Percentiles rank a stretch among this genome's conserved stretches.
Evolutionary conservation across 2,329 filamentous ascomycete species (phyloP).

Genomic region (Cladophialophora carrionii): DNA sequence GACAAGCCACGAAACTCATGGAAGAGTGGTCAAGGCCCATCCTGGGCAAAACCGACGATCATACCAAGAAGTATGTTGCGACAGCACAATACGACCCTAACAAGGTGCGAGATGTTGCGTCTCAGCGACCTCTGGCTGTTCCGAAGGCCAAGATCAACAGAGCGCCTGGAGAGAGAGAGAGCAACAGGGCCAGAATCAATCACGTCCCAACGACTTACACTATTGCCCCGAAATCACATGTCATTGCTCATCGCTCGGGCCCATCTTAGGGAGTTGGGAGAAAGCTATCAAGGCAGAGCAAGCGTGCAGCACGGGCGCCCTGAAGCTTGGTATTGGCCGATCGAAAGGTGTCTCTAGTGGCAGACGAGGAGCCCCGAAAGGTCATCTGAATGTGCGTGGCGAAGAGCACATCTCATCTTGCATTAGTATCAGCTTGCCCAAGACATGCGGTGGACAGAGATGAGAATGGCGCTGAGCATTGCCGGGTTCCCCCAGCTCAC

Average conservation of each 20-base stretch:
- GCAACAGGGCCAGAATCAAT: constrained; percentile 63
- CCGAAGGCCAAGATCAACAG: constrained; percentile 42
- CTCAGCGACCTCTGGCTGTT: constrained; percentile 50
- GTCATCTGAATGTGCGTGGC: neutral
- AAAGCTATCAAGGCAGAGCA: neutral
- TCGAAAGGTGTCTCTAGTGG: neutral
- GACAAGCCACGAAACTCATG: constrained; percentile 87
- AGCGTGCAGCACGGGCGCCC: constrained; percentile 1
- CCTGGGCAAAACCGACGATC: constrained; percentile 89
- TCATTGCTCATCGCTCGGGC: neutral
- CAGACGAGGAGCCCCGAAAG: neutral
- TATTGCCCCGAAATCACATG: constrained; percentile 55
- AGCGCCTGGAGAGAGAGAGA: constrained; percentile 37
- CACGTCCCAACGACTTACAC: constrained; percentile 64
- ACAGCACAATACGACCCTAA: constrained; percentile 64
- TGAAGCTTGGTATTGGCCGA: neutral
- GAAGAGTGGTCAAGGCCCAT: constrained; percentile 96
- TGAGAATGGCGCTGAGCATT: neutral
- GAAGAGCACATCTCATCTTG: constrained; percentile 1
- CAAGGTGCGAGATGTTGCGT: constrained; percentile 33
- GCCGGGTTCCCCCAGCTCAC: neutral
- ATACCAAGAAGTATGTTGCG: constrained; percentile 75
- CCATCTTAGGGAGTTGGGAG: constrained; percentile 4
- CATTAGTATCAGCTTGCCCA: neutral
- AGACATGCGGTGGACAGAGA: neutral